These are phyloP conservation scores for Hymenoscyphus fructigenus DNA, from an alignment of 2,329 filamentous ascomycete species.

Conservation along the genomic window DNA sequence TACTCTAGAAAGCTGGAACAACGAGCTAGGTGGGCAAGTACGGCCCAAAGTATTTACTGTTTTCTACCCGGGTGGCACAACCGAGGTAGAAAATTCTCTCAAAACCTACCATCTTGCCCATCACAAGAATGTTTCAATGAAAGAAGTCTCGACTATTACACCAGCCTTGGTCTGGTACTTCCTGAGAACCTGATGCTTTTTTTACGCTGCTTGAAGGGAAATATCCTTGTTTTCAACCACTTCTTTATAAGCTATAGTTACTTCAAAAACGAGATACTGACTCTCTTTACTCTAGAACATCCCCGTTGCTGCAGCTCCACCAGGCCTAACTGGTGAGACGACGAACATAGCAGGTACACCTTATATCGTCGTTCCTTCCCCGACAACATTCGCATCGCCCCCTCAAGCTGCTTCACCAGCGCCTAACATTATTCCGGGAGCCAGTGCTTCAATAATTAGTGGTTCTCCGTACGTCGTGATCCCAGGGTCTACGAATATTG, in stretches of 20 bases:
- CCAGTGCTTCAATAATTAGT: slow-evolving; percentile 9
- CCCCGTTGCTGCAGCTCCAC: slow-evolving; percentile 13
- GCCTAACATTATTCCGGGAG: slow-evolving; percentile 1
- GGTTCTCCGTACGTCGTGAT: slow-evolving; percentile 13
- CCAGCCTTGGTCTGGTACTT: too few species aligned
- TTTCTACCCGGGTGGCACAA: too few species aligned
- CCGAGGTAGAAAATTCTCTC: too few species aligned
- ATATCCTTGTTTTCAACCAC: neutral
- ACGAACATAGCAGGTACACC: slow-evolving; percentile 8
- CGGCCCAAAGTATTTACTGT: too few species aligned
- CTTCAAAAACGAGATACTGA: neutral
- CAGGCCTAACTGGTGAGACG: slow-evolving; percentile 9
- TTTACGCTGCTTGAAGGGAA: neutral
- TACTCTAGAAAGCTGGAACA: too few species aligned
- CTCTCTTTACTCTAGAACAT: neutral
- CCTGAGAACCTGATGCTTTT: neutral
- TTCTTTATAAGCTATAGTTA: neutral
- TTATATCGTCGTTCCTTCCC: slow-evolving; percentile 14
- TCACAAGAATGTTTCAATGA: too few species aligned
- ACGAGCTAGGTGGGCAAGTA: too few species aligned
- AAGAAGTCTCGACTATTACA: too few species aligned
- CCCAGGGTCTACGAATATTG: slow-evolving; percentile 16
- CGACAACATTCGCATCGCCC: slow-evolving; percentile 12
- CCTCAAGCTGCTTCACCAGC: neutral
- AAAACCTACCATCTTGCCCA: too few species aligned